Evolutionary conservation across 371 early-diverging fungal genomes (phyloP).

Genomic region (Phascolomyces articulosus): DNA sequence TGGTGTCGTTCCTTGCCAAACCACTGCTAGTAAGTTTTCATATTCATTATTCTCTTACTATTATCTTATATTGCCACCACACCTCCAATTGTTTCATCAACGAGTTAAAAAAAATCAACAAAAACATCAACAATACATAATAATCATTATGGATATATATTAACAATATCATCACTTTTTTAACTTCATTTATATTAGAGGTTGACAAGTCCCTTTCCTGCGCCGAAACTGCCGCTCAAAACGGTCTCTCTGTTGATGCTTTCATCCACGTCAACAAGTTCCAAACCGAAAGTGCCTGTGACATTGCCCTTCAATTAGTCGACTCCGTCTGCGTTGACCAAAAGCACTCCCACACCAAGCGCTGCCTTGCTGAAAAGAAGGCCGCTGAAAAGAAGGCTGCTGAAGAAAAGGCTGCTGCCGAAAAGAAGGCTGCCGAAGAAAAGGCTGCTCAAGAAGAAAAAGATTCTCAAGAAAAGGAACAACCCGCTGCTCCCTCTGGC

Average conservation of each 20-base stretch:
- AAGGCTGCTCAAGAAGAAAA: conserved; percentile 15
- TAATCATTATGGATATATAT: too few species aligned
- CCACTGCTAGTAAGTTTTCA: neutral
- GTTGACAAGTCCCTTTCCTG: too few species aligned
- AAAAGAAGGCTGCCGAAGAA: conserved; percentile 10
- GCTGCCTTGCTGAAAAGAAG: conserved; percentile 14
- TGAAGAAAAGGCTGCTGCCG: conserved; percentile 11
- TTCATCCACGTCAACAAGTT: neutral
- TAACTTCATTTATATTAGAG: too few species aligned
- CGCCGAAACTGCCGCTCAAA: too few species aligned
- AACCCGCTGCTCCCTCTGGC: conserved; percentile 8
- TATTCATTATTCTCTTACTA: neutral
- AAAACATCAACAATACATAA: too few species aligned
- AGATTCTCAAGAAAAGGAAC: conserved; percentile 5
- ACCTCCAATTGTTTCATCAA: too few species aligned
- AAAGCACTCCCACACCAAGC: conserved; percentile 9
- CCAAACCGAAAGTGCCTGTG: neutral
- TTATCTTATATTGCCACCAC: too few species aligned
- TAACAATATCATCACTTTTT: too few species aligned
- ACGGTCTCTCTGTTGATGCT: too few species aligned
- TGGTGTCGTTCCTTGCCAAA: neutral
- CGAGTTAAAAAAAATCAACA: too few species aligned
- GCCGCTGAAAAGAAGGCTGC: conserved; percentile 10
- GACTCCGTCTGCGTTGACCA: neutral
- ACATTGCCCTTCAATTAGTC: neutral